Conservation (phyloP, 2,329 filamentous ascomycete genomes). For the Tolypocladium cylindrosporum region DNA sequence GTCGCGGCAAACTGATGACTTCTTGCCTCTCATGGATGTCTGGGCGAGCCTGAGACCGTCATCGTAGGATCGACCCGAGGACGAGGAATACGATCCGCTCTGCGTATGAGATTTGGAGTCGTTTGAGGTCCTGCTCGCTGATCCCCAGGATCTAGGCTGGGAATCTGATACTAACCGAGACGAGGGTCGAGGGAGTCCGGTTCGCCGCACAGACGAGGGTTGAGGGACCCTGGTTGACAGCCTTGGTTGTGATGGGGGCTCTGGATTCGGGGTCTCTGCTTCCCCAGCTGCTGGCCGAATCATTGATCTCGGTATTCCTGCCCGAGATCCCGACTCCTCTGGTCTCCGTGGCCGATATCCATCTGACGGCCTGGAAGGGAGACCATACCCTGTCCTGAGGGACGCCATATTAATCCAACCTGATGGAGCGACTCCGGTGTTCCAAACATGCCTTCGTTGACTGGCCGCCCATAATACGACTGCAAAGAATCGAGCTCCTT, state of each 20-base stretch:
- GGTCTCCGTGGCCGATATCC: conserved; percentile 18
- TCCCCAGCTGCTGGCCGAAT: conserved; percentile 12
- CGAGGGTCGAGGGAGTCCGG: conserved; percentile 14
- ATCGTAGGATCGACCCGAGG: conserved; percentile 23
- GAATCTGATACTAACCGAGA: conserved; percentile 20
- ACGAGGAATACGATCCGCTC: conserved; percentile 21
- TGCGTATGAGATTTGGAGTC: conserved; percentile 19
- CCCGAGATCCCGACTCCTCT: conserved; percentile 10
- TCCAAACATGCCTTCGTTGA: conserved; percentile 1
- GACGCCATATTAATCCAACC: conserved; percentile 32
- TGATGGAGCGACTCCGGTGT: background rate
- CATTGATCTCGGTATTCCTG: conserved; percentile 12
- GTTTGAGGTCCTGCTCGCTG: conserved; percentile 22
- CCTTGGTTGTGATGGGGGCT: conserved; percentile 7
- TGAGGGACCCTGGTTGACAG: conserved; percentile 12
- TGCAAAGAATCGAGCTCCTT: background rate
- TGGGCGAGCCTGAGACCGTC: background rate
- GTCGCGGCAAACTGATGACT: conserved; percentile 25
- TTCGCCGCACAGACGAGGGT: conserved; percentile 10
- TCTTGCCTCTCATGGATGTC: conserved; percentile 22
- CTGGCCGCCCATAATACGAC: background rate
- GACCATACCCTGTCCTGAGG: conserved; percentile 27
- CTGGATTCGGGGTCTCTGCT: conserved; percentile 9
- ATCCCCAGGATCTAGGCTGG: conserved; percentile 33
- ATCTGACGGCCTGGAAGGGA: conserved; percentile 29